Evolutionary conservation across 176 grass and related monocot genomes (phyloP).

Genomic region (Poa pratensis): DNA sequence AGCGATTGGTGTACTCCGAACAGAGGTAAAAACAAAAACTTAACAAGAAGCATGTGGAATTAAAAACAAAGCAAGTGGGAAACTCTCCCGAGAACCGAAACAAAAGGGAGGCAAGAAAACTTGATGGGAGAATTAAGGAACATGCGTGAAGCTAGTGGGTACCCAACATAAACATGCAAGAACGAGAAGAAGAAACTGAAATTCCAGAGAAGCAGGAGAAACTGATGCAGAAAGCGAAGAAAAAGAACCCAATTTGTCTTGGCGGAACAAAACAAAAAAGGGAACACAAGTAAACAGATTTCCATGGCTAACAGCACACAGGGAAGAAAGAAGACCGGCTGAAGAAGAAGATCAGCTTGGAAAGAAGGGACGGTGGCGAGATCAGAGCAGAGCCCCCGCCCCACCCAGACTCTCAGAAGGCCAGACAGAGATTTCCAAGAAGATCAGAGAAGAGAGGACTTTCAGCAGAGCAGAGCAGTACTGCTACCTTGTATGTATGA

Average conservation of each 20-base stretch:
- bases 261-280: neutral
- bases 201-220: neutral
- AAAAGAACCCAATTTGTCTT: neutral
- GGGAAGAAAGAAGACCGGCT: neutral
- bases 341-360: conserved; percentile 34
- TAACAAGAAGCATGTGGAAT: neutral
- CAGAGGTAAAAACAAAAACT: conserved; percentile 11
- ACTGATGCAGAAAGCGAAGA: neutral
- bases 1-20: neutral
- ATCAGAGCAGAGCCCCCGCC: neutral
- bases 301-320: neutral
- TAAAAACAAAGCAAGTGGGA: neutral
- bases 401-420: neutral
- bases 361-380: conserved; percentile 31
- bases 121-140: neutral
- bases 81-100: conserved; percentile 18
- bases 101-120: neutral
- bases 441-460: neutral
- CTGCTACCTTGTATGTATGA: neutral
- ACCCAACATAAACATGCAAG: neutral
- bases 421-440: conserved; percentile 30
- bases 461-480: neutral
- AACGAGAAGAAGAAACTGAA: neutral
- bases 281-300: neutral
- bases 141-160: neutral